Percentiles rank a stretch among this genome's conserved stretches.
These are phyloP conservation scores for Xylaria sp. DNA, from an alignment of 2,329 filamentous ascomycete genomes.

Conservation along the genomic window DNA sequence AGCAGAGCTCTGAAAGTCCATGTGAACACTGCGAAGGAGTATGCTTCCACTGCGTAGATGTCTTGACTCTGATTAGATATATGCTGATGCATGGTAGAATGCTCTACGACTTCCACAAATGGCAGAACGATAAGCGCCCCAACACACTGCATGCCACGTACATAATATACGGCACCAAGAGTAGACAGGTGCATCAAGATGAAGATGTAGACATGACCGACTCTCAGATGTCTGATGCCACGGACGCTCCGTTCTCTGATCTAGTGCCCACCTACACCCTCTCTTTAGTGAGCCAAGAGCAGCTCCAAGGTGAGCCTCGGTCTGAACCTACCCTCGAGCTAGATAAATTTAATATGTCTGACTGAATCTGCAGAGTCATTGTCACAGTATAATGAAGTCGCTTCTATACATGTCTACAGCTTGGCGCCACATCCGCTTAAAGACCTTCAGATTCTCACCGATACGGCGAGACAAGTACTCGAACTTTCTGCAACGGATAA, in stretches of 20 bases:
- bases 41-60: slow-evolving; percentile 48
- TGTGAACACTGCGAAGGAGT: slow-evolving; percentile 91
- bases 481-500: slow-evolving; percentile 68
- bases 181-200: slow-evolving; percentile 57
- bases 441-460: slow-evolving; percentile 76
- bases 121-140: slow-evolving; percentile 79
- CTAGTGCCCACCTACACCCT: slow-evolving; percentile 68
- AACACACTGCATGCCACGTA: slow-evolving; percentile 92
- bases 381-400: slow-evolving; percentile 75
- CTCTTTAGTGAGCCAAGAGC: slow-evolving; percentile 76
- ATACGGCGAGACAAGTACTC: slow-evolving; percentile 73
- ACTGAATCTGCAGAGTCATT: slow-evolving; percentile 66
- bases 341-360: background rate
- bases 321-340: background rate
- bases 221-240: slow-evolving; percentile 66
- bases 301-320: slow-evolving; percentile 69
- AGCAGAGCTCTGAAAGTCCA: slow-evolving; percentile 86
- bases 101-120: slow-evolving; percentile 85
- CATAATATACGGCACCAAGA: slow-evolving; percentile 78
- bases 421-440: slow-evolving; percentile 76
- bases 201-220: slow-evolving; percentile 77
- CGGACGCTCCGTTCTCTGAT: slow-evolving; percentile 55
- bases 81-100: slow-evolving; percentile 66
- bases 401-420: slow-evolving; percentile 88
- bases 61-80: slow-evolving; percentile 22